Evolutionary conservation across 805 yeast genomes (phyloP), one percentile per base, ranked within the genome.

Genomic region (Candida ulmi): DNA sequence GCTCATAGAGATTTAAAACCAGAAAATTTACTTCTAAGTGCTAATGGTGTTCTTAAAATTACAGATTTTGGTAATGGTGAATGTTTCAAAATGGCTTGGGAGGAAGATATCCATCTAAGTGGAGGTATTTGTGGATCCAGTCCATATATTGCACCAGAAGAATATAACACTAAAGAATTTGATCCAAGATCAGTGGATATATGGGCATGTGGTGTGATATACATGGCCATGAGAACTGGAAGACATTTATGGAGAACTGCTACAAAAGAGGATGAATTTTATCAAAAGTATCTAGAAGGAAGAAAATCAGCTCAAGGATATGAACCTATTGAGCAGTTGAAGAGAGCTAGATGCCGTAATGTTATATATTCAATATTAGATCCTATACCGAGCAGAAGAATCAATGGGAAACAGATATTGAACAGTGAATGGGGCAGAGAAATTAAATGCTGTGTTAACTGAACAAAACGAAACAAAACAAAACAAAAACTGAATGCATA

Each of bases 391-490:
- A 67, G 73, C 12, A 73, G 97, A 51, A 74, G 98, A 58, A 84
- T 93, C 47, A 90, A 85, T 19, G 95, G 95, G 12, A 77, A 78
- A 51, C 97, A 91, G 62, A 78, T 90, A 21, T 67, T 93, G 57
- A 88, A 84, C 55, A 82, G 93, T 58, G 98, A 93, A 61, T 91
- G 98, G 98, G 95, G 95, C 1, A 69, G 97, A 43, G 95, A 87
- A 57, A 88, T 91, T 46, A 52, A 45, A 35, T 55, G 58, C 31
- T 55, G 60, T 43, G 46, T 52, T 23, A 44, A 45, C 18, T 34
- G 24, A 12, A 23, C 17, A 13, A n/a, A n/a, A n/a, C n/a, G n/a
- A n/a, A n/a, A n/a, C n/a, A n/a, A n/a, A n/a, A n/a, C n/a, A n/a
- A n/a, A n/a, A n/a, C n/a, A n/a, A n/a, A n/a, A n/a, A n/a, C n/a